Conservation (phyloP, 441 rosid genomes). For the Syzygium syzygioides region DNA sequence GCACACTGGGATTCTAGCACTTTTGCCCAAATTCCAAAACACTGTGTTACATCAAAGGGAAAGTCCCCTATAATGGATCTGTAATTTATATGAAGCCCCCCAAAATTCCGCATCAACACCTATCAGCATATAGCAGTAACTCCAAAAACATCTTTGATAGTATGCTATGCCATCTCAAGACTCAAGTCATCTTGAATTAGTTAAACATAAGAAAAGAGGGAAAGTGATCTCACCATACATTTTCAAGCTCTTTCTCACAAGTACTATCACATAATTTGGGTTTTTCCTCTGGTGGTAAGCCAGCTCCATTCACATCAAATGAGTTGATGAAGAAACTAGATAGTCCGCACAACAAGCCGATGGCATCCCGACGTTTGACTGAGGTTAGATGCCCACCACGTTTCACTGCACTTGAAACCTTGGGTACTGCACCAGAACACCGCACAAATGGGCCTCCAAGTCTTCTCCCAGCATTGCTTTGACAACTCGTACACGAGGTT, state of each 20-base stretch:
- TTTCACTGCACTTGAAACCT: not conserved
- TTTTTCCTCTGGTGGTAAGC: constrained; percentile 76
- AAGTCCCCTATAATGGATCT: not conserved
- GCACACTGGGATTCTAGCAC: not conserved
- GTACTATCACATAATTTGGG: constrained; percentile 68
- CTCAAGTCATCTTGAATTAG: not conserved
- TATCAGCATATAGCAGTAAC: not conserved
- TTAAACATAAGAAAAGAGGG: not conserved
- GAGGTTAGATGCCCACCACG: constrained; percentile 4
- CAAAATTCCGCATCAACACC: not conserved
- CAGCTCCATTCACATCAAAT: constrained; percentile 44
- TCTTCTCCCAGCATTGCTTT: not conserved
- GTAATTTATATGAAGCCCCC: not conserved
- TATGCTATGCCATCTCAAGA: not conserved
- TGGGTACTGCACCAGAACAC: not conserved
- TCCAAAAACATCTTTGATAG: not conserved
- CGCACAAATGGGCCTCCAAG: not conserved
- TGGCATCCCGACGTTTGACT: constrained; percentile 46
- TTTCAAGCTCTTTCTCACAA: constrained; percentile 94
- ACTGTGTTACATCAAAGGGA: not conserved
- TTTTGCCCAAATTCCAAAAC: not conserved
- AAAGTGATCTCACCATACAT: constrained; percentile 84
- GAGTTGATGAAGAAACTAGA: constrained; percentile 30
- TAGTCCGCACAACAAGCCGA: constrained; percentile 49
- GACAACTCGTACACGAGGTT: not conserved